A percentile compares a stretch with the other conserved stretches of the same genome.
Conservation (phyloP, 1,139 yeast species). For the Taphrina populina region DNA sequence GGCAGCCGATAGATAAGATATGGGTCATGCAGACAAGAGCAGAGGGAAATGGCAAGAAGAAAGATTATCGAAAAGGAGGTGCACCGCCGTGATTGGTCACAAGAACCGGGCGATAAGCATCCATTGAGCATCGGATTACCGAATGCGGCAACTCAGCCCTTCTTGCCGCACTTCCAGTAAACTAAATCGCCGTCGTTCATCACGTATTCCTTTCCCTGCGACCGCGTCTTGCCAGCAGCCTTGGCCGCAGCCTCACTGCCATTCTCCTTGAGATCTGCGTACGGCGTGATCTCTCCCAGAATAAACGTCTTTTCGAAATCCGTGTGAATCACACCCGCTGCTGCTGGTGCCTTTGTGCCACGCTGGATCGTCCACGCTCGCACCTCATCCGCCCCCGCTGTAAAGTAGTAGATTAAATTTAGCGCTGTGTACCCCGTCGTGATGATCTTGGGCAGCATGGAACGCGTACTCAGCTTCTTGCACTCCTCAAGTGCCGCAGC, state of each 20-base stretch:
- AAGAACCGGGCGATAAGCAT: too few relatives aligned
- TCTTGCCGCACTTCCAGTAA: conserved; percentile 42
- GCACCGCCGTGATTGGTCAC: too few relatives aligned
- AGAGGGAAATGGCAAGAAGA: too few relatives aligned
- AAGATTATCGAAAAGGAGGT: too few relatives aligned
- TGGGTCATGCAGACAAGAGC: too few relatives aligned
- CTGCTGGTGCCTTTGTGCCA: conserved; percentile 82
- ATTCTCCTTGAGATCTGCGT: conserved; percentile 73
- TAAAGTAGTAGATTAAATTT: conserved; percentile 77
- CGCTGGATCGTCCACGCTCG: conserved; percentile 87
- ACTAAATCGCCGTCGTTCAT: conserved; percentile 90
- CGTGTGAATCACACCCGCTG: conserved; percentile 91
- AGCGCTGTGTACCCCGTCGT: conserved; percentile 66
- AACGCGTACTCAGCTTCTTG: conserved; percentile 76
- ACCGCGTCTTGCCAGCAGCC: conserved; percentile 88
- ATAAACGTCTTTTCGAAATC: conserved; percentile 48
- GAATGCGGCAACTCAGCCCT: too few relatives aligned
- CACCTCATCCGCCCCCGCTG: conserved; percentile 87
- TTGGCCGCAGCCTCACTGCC: conserved; percentile 78
- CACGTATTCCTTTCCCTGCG: conserved; percentile 95
- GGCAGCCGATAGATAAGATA: too few relatives aligned
- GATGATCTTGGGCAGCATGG: conserved; percentile 86
- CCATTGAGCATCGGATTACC: too few relatives aligned
- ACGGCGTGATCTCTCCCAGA: conserved; percentile 80
- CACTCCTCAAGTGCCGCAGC: conserved; percentile 92